Conservation (phyloP, 208 protist genomes). For the Trypanosoma theileri region DNA sequence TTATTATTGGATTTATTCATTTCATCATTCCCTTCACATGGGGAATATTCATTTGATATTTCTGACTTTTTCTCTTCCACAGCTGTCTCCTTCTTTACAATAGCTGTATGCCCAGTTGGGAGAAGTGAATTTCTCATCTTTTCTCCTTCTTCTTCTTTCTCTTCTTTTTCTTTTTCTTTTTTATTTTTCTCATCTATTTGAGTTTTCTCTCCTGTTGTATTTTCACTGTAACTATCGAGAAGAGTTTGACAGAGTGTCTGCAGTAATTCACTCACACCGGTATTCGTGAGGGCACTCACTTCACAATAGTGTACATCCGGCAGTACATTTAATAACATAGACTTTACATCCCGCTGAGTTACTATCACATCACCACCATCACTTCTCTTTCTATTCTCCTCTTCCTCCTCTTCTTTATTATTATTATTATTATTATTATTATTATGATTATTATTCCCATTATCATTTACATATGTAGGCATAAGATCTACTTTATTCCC, state of each 20-base stretch:
- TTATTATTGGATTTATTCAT: neutral
- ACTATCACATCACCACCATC: constrained; percentile 1
- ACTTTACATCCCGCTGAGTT: constrained; percentile 24
- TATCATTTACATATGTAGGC: neutral
- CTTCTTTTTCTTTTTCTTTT: too few relatives aligned
- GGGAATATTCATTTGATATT: constrained; percentile 9
- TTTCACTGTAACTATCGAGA: constrained; percentile 7
- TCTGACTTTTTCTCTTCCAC: neutral
- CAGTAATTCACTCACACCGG: constrained; percentile 34
- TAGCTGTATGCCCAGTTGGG: neutral
- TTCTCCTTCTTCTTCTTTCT: neutral
- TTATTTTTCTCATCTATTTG: neutral
- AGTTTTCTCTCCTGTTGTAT: neutral
- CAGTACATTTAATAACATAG: constrained; percentile 35
- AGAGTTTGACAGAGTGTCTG: constrained; percentile 31
- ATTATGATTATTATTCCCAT: neutral
- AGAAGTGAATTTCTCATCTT: neutral
- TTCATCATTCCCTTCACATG: constrained; percentile 47
- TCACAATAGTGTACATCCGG: constrained; percentile 53
- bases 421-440: constrained; percentile 12
- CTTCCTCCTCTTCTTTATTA: too few relatives aligned
- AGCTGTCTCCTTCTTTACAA: neutral
- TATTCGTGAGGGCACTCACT: constrained; percentile 41
- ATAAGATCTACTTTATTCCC: constrained; percentile 61
- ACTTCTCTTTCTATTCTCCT: too few relatives aligned